Evolutionary conservation across 352 stramenopile species (phyloP).

Genomic region (Globisporangium carolinianum): DNA sequence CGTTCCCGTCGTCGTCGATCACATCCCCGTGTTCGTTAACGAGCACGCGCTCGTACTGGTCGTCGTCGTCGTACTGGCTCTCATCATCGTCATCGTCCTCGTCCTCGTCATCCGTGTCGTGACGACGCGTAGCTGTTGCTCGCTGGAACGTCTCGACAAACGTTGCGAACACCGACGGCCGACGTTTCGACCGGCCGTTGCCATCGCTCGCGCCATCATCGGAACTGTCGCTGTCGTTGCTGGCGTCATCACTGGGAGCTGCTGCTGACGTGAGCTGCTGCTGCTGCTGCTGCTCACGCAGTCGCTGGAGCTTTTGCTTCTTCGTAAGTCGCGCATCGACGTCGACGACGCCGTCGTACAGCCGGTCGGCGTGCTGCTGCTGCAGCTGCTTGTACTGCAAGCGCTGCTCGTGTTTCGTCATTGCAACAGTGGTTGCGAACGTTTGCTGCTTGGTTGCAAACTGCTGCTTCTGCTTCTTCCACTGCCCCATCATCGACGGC

Average conservation of each 20-base stretch:
- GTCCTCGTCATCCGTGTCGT: neutral
- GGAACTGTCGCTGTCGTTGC: constrained; percentile 5
- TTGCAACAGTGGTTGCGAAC: constrained; percentile 34
- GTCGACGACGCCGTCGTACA: constrained; percentile 30
- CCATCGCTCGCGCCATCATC: constrained; percentile 6
- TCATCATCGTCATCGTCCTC: constrained; percentile 32
- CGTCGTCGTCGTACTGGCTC: constrained; percentile 23
- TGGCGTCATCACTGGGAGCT: neutral
- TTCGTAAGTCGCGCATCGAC: constrained; percentile 7
- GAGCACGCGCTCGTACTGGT: constrained; percentile 34
- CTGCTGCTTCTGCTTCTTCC: constrained; percentile 58
- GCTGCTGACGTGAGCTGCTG: neutral
- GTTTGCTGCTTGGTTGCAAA: constrained; percentile 31
- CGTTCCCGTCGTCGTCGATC: constrained; percentile 33
- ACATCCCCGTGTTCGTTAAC: constrained; percentile 34
- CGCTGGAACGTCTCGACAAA: constrained; percentile 68
- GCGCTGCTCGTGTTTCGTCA: constrained; percentile 44
- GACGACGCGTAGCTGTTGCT: neutral
- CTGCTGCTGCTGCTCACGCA: constrained; percentile 1
- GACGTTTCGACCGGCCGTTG: constrained; percentile 3
- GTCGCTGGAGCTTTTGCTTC: constrained; percentile 2
- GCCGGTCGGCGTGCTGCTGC: constrained; percentile 26
- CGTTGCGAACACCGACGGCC: constrained; percentile 51
- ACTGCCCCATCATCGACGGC: constrained; percentile 71
- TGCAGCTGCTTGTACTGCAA: constrained; percentile 29